phyloP scores from a whole-genome alignment of 257 asterid genomes.

The Solanum appendiculatum region DNA sequence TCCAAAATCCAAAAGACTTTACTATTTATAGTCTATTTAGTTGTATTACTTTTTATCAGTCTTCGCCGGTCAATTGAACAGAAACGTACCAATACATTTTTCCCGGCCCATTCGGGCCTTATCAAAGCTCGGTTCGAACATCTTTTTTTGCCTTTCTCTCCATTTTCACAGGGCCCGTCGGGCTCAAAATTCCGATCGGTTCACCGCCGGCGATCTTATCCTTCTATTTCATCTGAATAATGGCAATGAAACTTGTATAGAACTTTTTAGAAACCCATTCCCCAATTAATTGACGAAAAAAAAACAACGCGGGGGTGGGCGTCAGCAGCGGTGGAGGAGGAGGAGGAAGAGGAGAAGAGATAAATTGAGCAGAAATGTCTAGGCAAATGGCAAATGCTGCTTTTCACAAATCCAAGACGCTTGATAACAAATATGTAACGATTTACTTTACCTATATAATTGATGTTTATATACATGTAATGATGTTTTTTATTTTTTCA shows the following conservation, averaged over 20 bases:
- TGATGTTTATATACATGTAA: not conserved
- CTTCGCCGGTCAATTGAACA: not conserved
- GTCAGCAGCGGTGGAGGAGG: not conserved
- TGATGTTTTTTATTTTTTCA: not conserved
- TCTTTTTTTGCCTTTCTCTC: not conserved
- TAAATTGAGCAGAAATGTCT: slow-evolving; percentile 20
- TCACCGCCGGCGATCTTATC: not conserved
- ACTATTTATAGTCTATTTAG: not conserved
- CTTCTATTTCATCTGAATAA: not conserved
- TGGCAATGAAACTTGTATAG: not conserved
- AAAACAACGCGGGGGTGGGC: not conserved
- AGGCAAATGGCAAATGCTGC: slow-evolving; percentile 45
- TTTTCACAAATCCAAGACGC: slow-evolving; percentile 54
- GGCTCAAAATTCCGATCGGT: not conserved
- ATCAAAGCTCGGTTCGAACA: not conserved
- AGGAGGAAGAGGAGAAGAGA: not conserved
- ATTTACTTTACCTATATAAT: not conserved
- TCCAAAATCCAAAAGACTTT: not conserved
- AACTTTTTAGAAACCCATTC: not conserved
- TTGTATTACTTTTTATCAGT: not conserved
- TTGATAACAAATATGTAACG: slow-evolving; percentile 51
- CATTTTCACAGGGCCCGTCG: not conserved
- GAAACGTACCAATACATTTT: not conserved
- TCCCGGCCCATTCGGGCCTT: not conserved
- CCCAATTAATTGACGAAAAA: not conserved